Evolutionary conservation across 306 rosid genomes (phyloP).

Genomic region (Vigna hirtella): DNA sequence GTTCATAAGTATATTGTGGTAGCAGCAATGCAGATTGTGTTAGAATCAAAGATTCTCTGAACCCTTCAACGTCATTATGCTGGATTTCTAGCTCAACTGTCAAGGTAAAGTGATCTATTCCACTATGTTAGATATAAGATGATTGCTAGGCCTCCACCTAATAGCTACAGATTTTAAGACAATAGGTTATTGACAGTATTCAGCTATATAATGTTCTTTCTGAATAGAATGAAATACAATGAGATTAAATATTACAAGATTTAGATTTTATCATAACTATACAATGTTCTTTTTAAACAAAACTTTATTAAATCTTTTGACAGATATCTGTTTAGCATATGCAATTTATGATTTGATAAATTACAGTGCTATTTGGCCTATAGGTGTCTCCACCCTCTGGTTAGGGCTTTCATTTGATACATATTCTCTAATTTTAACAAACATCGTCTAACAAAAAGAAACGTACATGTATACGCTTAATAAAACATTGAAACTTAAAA

Average conservation of each 20-base stretch:
- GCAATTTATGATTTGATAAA: neutral
- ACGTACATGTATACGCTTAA: too few relatives aligned
- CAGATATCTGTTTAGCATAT: neutral
- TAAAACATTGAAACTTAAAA: too few relatives aligned
- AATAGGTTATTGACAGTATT: slow-evolving; percentile 9
- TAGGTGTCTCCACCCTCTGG: too few relatives aligned
- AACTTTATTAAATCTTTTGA: neutral
- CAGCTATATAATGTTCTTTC: slow-evolving; percentile 1
- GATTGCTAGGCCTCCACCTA: slow-evolving; percentile 3
- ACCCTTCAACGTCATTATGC: slow-evolving; percentile 69
- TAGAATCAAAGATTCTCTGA: slow-evolving; percentile 66
- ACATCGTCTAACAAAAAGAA: too few relatives aligned
- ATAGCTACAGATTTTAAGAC: slow-evolving; percentile 1
- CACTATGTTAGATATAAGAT: slow-evolving; percentile 18
- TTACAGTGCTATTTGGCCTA: neutral
- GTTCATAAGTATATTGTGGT: neutral
- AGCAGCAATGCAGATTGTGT: slow-evolving; percentile 68
- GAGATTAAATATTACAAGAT: neutral
- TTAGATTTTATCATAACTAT: slow-evolving; percentile 15
- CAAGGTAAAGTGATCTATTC: neutral
- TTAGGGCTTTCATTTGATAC: too few relatives aligned
- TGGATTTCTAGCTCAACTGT: slow-evolving; percentile 54
- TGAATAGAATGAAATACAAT: slow-evolving; percentile 17
- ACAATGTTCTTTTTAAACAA: neutral
- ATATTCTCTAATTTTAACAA: too few relatives aligned